A percentile compares a stretch with the other conserved stretches of the same genome.
Conservation (phyloP, 2,329 filamentous ascomycete genomes). For the Calcarisporium arbuscula region DNA sequence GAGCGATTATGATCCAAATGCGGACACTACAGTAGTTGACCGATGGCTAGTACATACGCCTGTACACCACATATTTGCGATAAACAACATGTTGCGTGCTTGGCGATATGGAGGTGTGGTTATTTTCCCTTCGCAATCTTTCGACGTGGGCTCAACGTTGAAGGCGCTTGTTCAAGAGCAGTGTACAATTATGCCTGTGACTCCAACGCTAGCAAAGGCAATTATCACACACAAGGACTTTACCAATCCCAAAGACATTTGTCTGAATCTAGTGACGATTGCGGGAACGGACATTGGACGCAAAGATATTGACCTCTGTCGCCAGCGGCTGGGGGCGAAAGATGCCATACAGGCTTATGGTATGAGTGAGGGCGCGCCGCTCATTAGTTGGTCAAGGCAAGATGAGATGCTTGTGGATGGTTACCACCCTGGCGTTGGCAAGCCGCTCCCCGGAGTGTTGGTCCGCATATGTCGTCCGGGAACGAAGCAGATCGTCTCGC, state of each 20-base stretch:
- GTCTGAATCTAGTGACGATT: conserved; percentile 27
- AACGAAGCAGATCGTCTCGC: conserved; percentile 18
- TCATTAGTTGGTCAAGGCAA: conserved; percentile 31
- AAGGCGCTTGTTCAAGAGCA: conserved; percentile 23
- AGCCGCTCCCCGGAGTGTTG: conserved; percentile 31
- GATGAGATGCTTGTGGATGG: conserved; percentile 23
- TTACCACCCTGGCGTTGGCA: conserved; percentile 34
- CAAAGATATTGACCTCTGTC: conserved; percentile 26
- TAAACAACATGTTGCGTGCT: conserved; percentile 31
- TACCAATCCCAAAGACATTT: conserved; percentile 18
- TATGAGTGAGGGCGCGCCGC: conserved; percentile 38
- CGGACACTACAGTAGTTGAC: conserved; percentile 19
- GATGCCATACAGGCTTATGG: conserved; percentile 33
- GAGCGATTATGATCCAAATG: conserved; percentile 28
- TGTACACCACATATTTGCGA: conserved; percentile 30
- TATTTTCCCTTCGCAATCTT: conserved; percentile 28
- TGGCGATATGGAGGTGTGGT: conserved; percentile 27
- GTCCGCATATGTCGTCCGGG: conserved; percentile 29
- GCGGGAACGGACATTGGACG: conserved; percentile 24
- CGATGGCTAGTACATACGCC: conserved; percentile 33
- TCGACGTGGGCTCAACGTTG: conserved; percentile 26
- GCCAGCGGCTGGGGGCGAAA: conserved; percentile 22
- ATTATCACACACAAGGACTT: conserved; percentile 23
- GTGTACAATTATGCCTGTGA: conserved; percentile 33
- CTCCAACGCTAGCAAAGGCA: conserved; percentile 28